Evolutionary conservation across 768 basidiomycete genomes (phyloP).

Genomic region (Favolaschia claudopus): DNA sequence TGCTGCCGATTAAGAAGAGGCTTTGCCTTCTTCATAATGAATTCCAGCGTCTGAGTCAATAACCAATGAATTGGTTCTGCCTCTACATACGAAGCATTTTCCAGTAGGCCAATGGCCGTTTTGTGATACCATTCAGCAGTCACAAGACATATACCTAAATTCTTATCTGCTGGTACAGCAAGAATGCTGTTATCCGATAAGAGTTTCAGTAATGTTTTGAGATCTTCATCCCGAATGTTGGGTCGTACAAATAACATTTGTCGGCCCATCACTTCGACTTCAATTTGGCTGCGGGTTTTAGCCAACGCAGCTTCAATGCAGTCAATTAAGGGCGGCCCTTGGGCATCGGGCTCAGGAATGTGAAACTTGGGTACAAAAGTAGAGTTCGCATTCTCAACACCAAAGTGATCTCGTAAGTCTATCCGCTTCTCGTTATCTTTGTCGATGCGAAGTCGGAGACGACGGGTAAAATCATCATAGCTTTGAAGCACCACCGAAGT

Average conservation of each 20-base stretch:
- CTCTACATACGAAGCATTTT: slow-evolving; percentile 16
- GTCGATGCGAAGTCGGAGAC: not conserved
- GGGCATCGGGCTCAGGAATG: slow-evolving; percentile 9
- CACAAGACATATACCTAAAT: slow-evolving; percentile 20
- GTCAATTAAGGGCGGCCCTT: not conserved
- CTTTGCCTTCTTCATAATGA: no score
- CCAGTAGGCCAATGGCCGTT: slow-evolving; percentile 11
- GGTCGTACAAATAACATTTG: slow-evolving; percentile 3
- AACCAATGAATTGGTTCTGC: no score
- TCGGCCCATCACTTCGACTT: slow-evolving; percentile 13
- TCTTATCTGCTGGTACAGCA: slow-evolving; percentile 24
- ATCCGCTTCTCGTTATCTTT: not conserved
- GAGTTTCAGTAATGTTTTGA: slow-evolving; percentile 3
- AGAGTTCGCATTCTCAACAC: not conserved
- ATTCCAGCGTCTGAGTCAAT: no score
- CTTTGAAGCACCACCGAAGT: not conserved
- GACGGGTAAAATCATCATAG: slow-evolving; percentile 1
- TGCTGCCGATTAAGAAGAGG: no score
- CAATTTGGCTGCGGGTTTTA: slow-evolving; percentile 4
- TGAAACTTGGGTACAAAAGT: slow-evolving; percentile 14
- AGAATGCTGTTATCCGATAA: slow-evolving; percentile 1
- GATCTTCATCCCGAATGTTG: slow-evolving; percentile 11
- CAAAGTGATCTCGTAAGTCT: not conserved
- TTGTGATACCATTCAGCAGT: slow-evolving; percentile 18
- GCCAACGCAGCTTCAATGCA: slow-evolving; percentile 4